Evolutionary conservation across 2,329 filamentous ascomycete genomes (phyloP).

Genomic region (Aspergillus persii): DNA sequence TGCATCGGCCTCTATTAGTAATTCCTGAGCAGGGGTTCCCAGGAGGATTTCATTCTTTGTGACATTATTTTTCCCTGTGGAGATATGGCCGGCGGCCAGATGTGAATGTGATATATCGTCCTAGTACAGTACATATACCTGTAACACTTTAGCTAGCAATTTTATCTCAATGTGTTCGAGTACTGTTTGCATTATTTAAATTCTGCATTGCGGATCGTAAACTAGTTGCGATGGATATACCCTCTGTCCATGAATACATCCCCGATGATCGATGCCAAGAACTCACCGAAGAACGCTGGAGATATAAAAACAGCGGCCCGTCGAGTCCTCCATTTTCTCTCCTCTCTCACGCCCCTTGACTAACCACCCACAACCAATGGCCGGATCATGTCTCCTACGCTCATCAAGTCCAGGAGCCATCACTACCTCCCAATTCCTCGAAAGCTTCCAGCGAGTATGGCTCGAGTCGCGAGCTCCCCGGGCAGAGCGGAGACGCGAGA

Average conservation of each 20-base stretch:
- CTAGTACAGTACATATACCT: background rate
- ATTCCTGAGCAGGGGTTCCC: constrained; percentile 9
- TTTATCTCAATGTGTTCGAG: background rate
- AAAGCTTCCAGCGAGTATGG: constrained; percentile 32
- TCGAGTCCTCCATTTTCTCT: no score
- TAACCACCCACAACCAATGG: constrained; percentile 12
- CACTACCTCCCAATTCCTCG: constrained; percentile 27
- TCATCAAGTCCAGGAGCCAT: constrained; percentile 17
- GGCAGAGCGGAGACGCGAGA: constrained; percentile 6
- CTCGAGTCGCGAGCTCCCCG: constrained; percentile 15
- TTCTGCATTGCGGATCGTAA: no score
- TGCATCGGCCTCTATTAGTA: constrained; percentile 19
- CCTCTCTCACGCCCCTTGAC: background rate
- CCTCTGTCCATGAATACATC: no score
- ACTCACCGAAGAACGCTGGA: no score
- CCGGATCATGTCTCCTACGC: constrained; percentile 9
- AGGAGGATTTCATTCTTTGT: constrained; percentile 1
- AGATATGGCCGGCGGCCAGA: background rate
- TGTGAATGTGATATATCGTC: background rate
- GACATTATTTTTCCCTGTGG: constrained; percentile 3
- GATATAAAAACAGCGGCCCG: background rate
- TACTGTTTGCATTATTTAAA: no score
- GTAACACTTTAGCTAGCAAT: constrained; percentile 2
- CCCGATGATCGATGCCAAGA: no score
- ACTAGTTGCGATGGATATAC: no score